phyloP scores from a whole-genome alignment of 371 early-diverging fungal genomes.

The Apophysomyces sp. region DNA sequence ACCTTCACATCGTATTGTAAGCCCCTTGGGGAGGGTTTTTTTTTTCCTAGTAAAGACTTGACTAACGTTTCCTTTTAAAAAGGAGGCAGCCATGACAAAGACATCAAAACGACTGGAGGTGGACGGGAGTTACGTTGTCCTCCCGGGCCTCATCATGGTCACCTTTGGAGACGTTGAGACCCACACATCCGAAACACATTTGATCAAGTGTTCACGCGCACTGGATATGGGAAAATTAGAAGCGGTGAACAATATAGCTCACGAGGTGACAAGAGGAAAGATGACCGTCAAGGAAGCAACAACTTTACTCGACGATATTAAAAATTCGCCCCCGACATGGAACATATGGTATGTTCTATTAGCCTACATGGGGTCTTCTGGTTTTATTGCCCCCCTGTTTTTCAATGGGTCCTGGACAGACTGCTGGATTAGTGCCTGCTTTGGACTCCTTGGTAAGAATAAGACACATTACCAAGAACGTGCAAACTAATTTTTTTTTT shows the following conservation, averaged over 20 bases:
- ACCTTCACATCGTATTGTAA: constrained; percentile 72
- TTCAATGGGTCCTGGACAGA: constrained; percentile 64
- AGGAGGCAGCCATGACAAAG: constrained; percentile 63
- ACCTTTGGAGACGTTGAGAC: constrained; percentile 73
- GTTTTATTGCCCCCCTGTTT: constrained; percentile 61
- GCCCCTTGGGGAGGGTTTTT: background rate
- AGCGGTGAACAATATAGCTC: constrained; percentile 54
- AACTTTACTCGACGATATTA: constrained; percentile 55
- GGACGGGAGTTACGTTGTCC: constrained; percentile 55
- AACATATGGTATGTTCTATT: constrained; percentile 46
- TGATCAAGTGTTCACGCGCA: constrained; percentile 56
- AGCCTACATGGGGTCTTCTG: constrained; percentile 58
- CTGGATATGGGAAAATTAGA: constrained; percentile 65
- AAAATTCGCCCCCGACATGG: constrained; percentile 50
- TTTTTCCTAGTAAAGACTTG: background rate
- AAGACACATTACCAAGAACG: background rate
- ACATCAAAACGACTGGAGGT: constrained; percentile 58
- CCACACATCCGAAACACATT: constrained; percentile 72
- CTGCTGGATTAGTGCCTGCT: constrained; percentile 58
- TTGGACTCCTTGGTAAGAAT: constrained; percentile 49
- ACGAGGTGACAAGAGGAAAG: constrained; percentile 44
- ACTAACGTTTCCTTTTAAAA: background rate
- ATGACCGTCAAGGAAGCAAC: constrained; percentile 56
- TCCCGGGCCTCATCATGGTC: constrained; percentile 70
- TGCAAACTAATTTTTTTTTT: background rate